phyloP scores from a whole-genome alignment of 345 rosid species.

The Eucalyptus tenuipes region DNA sequence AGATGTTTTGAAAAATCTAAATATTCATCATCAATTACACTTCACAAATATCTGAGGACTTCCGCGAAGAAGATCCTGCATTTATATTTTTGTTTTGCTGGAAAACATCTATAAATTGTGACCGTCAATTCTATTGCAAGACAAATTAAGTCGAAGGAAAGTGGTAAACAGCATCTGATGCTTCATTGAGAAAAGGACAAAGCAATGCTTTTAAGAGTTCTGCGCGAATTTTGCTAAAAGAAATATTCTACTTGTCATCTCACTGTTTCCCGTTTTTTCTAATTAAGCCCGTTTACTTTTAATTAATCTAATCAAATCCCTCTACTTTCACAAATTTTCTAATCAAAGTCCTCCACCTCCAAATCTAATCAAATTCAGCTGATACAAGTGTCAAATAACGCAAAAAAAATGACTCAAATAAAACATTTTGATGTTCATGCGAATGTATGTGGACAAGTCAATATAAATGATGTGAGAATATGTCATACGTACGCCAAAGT shows the following conservation, averaged over 20 bases:
- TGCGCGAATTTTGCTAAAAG: neutral
- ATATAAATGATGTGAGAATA: neutral
- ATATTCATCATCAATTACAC: neutral
- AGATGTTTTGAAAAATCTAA: neutral
- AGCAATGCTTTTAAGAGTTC: neutral
- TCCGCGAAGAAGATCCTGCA: neutral
- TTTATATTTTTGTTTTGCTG: neutral
- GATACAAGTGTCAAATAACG: neutral
- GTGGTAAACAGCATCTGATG: neutral
- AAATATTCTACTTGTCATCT: neutral
- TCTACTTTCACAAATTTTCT: neutral
- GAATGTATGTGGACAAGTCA: neutral
- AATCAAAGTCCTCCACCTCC: neutral
- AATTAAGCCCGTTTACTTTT: neutral
- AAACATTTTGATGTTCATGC: fast-evolving
- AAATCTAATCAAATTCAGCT: neutral
- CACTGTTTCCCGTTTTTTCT: neutral
- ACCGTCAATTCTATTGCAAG: neutral
- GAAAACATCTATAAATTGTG: neutral
- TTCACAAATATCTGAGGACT: neutral
- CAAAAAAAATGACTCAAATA: neutral
- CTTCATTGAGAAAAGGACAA: neutral
- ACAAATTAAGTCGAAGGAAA: neutral
- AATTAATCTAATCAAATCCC: neutral
- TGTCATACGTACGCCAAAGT: neutral